Conservation (phyloP, 306 rosid species). For the Cajanus cajan region DNA sequence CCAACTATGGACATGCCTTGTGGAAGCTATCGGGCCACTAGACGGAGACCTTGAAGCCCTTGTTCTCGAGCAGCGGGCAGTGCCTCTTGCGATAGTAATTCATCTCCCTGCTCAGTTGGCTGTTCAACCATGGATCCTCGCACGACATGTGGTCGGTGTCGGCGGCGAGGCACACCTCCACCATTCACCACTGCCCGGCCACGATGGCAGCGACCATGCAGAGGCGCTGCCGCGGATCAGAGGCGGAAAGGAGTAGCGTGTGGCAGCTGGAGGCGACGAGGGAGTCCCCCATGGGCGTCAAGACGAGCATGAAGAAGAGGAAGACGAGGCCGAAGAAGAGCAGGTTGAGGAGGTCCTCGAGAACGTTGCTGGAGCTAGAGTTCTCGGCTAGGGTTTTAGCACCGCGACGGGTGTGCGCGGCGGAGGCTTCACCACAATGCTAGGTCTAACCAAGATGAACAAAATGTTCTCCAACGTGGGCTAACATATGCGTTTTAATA, state of each 20-base stretch:
- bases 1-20: constrained; percentile 51
- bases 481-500: too few species aligned
- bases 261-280: constrained; percentile 94
- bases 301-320: constrained; percentile 75
- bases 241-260: constrained; percentile 57
- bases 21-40: constrained; percentile 96
- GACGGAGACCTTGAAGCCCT: constrained; percentile 69
- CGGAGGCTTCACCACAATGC: too few species aligned
- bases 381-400: too few species aligned
- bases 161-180: constrained; percentile 74
- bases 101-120: constrained; percentile 91
- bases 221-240: constrained; percentile 81
- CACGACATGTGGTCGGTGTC: constrained; percentile 94
- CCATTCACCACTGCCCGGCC: constrained; percentile 49
- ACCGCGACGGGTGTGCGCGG: too few species aligned
- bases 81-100: constrained; percentile 89
- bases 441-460: too few species aligned
- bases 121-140: constrained; percentile 82
- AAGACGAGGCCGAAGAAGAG: constrained; percentile 76
- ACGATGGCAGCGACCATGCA: constrained; percentile 67
- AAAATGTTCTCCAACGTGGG: too few species aligned
- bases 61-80: constrained; percentile 64
- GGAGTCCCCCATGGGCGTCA: constrained; percentile 79
- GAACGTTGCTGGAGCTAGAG: too few species aligned
- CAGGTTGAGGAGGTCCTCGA: too few species aligned